Base-by-base conservation (phyloP, 2,329 filamentous ascomycete genomes). In the Ascochyta rabiei region DNA sequence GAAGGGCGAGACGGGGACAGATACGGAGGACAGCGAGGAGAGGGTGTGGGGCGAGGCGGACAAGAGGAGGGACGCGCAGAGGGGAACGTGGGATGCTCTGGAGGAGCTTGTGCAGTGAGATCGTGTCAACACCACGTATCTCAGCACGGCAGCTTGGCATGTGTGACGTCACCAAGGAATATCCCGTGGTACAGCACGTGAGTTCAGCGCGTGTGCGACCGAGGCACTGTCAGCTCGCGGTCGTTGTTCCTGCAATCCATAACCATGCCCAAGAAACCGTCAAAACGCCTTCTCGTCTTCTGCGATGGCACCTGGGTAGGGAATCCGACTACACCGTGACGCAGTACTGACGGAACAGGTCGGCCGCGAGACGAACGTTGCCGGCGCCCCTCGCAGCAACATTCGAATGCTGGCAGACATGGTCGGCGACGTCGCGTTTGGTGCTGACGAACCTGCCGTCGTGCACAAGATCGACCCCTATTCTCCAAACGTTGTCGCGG, bases 221-320 rank as follows among this genome's bases (percentile, higher is more conserved):
- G 23, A 24, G 23, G 4, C 23, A 24, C 23, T 24, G n/a, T n/a
- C n/a, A n/a, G n/a, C n/a, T n/a, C n/a, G n/a, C n/a, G n/a, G n/a
- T n/a, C n/a, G n/a, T n/a, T n/a, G n/a, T n/a, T n/a, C n/a, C n/a
- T n/a, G n/a, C n/a, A n/a, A n/a, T n/a, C n/a, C n/a, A n/a, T n/a
- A n/a, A n/a, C n/a, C n/a, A 49, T 40, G 9, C 26, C 50, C 2
- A 23, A 37, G 4, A 48, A 54, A 5, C 64, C 66, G 8, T 38
- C 60, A 1, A 73, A 72, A 41, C 68, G 63, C 12, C 60, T 75
- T 2, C 51, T 64, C 21, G 39, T 74, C 33, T 73, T 73, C 52
- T 74, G 71, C 56, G 72, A 74, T 57, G 72, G 72, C 16, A 74
- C 70, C 19, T 75, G 72, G 72, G 71, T 56, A 48, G 28, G 48